A percentile compares a stretch with the other conserved stretches of the same genome.
Conservation (phyloP, 1,284 basidiomycete genomes). For the Ustilago tritici region DNA sequence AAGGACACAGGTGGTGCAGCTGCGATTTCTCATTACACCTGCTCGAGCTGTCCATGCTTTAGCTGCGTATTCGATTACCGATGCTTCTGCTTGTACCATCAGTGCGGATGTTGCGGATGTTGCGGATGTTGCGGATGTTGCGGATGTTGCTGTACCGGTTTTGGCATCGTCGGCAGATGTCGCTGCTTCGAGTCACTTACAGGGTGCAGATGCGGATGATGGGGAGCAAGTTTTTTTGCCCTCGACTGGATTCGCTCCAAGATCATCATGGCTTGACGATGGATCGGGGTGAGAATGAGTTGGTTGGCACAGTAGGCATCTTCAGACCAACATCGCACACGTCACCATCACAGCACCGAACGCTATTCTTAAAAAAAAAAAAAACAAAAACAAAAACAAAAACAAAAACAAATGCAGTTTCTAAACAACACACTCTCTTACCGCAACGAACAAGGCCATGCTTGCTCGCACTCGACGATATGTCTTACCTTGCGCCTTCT, state of each 20-base stretch:
- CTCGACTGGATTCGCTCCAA: slow-evolving; percentile 8
- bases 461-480: too few relatives aligned
- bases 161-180: not conserved
- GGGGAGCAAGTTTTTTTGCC: slow-evolving; percentile 7
- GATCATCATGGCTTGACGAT: slow-evolving; percentile 22
- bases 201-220: not conserved
- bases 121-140: not conserved
- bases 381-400: too few relatives aligned
- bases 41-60: slow-evolving; percentile 19
- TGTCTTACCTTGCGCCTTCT: not conserved
- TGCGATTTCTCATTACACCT: slow-evolving; percentile 35
- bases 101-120: not conserved
- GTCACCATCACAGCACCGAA: too few relatives aligned
- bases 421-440: too few relatives aligned
- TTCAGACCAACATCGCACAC: too few relatives aligned
- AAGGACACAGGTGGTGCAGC: not conserved
- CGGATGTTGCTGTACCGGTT: not conserved
- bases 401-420: too few relatives aligned
- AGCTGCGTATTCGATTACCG: slow-evolving; percentile 1
- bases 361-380: too few relatives aligned
- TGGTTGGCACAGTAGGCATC: not conserved
- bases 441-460: too few relatives aligned
- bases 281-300: slow-evolving; percentile 10
- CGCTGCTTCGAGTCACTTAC: not conserved
- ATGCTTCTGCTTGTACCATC: not conserved